Conservation (phyloP, 805 yeast genomes). For the Lipomyces orientalis region DNA sequence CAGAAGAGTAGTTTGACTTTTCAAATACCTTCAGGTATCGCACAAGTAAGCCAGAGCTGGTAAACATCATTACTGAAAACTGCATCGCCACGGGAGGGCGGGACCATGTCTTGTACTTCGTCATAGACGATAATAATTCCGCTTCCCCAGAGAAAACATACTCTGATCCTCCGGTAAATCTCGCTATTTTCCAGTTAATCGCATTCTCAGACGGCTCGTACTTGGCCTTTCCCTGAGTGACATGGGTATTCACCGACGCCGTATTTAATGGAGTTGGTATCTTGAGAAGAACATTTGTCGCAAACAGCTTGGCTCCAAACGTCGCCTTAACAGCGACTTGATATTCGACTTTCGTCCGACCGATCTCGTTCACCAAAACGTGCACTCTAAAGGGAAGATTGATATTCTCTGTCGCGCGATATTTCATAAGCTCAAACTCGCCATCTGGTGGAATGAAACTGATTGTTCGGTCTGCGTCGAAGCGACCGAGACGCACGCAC, state of each 20-base stretch:
- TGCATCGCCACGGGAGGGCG: constrained; percentile 76
- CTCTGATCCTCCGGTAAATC: constrained; percentile 71
- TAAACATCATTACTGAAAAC: constrained; percentile 74
- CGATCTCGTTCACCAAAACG: constrained; percentile 58
- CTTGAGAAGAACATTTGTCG: constrained; percentile 65
- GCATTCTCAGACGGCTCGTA: constrained; percentile 68
- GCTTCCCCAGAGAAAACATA: constrained; percentile 64
- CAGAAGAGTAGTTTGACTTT: constrained; percentile 65
- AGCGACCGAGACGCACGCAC: constrained; percentile 72
- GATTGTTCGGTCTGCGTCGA: constrained; percentile 66
- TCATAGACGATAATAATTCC: constrained; percentile 46
- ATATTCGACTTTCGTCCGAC: constrained; percentile 57
- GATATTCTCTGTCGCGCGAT: constrained; percentile 62
- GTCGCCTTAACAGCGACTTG: constrained; percentile 66
- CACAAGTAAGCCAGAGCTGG: constrained; percentile 77
- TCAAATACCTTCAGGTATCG: constrained; percentile 70
- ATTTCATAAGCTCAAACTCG: constrained; percentile 74
- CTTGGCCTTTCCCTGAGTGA: constrained; percentile 69
- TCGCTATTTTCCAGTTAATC: constrained; percentile 72
- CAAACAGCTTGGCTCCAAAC: constrained; percentile 59
- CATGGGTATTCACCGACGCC: constrained; percentile 52
- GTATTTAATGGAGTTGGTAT: constrained; percentile 75
- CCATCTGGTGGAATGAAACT: constrained; percentile 87
- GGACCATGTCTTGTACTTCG: constrained; percentile 55
- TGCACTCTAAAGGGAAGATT: constrained; percentile 72